Conservation (phyloP, 139 green algal species). For the Yamagishiella unicocca region DNA sequence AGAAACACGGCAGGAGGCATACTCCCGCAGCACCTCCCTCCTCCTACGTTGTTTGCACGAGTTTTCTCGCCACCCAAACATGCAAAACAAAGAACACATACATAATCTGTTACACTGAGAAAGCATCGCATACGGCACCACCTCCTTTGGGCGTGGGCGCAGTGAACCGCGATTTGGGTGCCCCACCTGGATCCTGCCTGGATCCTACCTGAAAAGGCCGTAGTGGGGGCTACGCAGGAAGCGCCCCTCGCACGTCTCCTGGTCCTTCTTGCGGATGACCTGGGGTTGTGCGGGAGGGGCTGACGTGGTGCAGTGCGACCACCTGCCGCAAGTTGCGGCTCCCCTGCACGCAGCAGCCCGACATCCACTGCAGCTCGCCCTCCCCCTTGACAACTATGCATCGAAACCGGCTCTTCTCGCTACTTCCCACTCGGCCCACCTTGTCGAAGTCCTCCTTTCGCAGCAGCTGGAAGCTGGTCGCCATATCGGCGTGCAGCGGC, state of each 20-base stretch:
- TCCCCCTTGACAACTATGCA: too few species aligned
- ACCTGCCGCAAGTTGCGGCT: too few species aligned
- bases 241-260: background rate
- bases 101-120: background rate
- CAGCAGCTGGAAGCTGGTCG: conserved; percentile 5
- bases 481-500: background rate
- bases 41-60: too few species aligned
- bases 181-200: background rate
- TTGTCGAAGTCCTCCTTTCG: background rate
- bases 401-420: too few species aligned
- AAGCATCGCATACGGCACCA: background rate
- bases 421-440: conserved; percentile 2
- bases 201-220: conserved; percentile 26
- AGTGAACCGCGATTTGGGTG: too few species aligned
- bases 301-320: too few species aligned
- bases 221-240: conserved; percentile 42
- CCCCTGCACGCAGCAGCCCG: too few species aligned
- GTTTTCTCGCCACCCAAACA: too few species aligned
- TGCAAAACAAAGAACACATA: background rate
- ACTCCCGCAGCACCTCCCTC: too few species aligned
- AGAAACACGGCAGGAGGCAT: too few species aligned
- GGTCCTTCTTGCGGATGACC: background rate
- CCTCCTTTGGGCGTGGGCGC: background rate
- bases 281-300: too few species aligned
- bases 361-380: too few species aligned